Evolutionary conservation across 2,329 filamentous ascomycete species (phyloP).

Genomic region (Colletotrichum sp.): DNA sequence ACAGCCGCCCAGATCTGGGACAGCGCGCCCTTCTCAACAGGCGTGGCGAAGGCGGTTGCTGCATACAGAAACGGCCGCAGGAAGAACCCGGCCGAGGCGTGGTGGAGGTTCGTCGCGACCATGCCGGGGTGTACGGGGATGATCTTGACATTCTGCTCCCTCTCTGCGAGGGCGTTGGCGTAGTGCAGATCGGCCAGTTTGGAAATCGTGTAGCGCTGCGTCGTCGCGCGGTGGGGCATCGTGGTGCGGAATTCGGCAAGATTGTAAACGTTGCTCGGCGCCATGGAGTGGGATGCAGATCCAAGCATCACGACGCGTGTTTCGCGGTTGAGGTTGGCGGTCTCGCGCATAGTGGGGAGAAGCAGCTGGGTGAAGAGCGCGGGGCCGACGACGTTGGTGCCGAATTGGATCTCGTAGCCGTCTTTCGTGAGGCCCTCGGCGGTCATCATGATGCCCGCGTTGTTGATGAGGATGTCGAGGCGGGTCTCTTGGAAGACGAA

Average conservation of each 20-base stretch:
- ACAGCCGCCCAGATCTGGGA: slow-evolving; percentile 50
- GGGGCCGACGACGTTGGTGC: slow-evolving; percentile 53
- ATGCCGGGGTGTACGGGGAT: slow-evolving; percentile 32
- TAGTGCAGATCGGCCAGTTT: slow-evolving; percentile 37
- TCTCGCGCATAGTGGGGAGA: slow-evolving; percentile 30
- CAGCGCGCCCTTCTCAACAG: slow-evolving; percentile 34
- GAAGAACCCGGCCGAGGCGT: background rate
- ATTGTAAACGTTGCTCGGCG: slow-evolving; percentile 26
- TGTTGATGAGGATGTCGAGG: slow-evolving; percentile 50
- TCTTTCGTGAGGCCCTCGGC: slow-evolving; percentile 41
- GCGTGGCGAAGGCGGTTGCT: background rate
- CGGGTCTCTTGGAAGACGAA: slow-evolving; percentile 36
- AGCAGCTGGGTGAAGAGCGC: slow-evolving; percentile 46
- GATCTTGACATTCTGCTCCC: slow-evolving; percentile 27
- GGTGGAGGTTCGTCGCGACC: slow-evolving; percentile 30
- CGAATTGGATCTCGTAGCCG: slow-evolving; percentile 54
- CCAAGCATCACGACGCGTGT: slow-evolving; percentile 35
- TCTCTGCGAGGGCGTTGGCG: slow-evolving; percentile 29
- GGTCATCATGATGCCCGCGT: slow-evolving; percentile 48
- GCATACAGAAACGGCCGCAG: background rate
- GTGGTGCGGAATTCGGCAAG: slow-evolving; percentile 33
- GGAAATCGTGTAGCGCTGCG: slow-evolving; percentile 32
- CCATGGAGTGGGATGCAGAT: slow-evolving; percentile 26
- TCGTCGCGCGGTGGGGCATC: slow-evolving; percentile 22
- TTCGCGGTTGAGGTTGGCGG: slow-evolving; percentile 23